Percentiles rank a stretch among this genome's conserved stretches.
These are phyloP conservation scores for Jackrogersella multiformis DNA, from an alignment of 495 filamentous ascomycete species.

Conservation along the genomic window DNA sequence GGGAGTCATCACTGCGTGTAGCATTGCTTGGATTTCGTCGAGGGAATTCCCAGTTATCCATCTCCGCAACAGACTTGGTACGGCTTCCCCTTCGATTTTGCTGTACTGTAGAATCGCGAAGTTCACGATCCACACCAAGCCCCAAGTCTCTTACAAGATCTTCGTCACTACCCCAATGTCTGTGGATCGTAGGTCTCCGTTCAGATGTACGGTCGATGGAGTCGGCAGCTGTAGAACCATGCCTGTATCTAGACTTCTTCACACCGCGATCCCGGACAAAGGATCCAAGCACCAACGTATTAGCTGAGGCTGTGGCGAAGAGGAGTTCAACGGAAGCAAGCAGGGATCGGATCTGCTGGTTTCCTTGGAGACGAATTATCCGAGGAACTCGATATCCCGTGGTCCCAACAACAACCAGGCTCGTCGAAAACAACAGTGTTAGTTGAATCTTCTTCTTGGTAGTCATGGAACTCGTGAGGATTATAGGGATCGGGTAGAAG, in stretches of 20 bases:
- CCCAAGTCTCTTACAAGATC: conserved; percentile 79
- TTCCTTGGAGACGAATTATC: conserved; percentile 68
- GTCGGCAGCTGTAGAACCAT: conserved; percentile 57
- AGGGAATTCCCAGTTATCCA: conserved; percentile 55
- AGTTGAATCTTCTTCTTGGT: conserved; percentile 72
- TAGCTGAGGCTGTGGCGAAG: conserved; percentile 78
- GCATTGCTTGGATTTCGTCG: conserved; percentile 37
- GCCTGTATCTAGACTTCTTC: conserved; percentile 79
- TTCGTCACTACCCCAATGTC: conserved; percentile 83
- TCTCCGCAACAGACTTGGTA: conserved; percentile 47
- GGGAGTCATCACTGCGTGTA: conserved; percentile 48
- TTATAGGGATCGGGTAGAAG: conserved; percentile 86
- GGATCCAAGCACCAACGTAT: conserved; percentile 80
- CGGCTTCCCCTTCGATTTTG: conserved; percentile 11
- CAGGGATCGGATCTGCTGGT: conserved; percentile 79
- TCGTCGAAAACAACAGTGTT: conserved; percentile 81
- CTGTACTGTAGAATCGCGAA: conserved; percentile 52
- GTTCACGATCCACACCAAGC: conserved; percentile 68
- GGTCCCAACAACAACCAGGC: conserved; percentile 75
- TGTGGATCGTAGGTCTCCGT: conserved; percentile 60
- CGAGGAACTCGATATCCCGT: conserved; percentile 80
- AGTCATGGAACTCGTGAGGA: conserved; percentile 75
- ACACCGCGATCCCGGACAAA: conserved; percentile 81
- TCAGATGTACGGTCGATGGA: conserved; percentile 56
- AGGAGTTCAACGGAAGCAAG: conserved; percentile 81